Base-by-base conservation (phyloP, 306 rosid genomes). In the Datisca glomerata region DNA sequence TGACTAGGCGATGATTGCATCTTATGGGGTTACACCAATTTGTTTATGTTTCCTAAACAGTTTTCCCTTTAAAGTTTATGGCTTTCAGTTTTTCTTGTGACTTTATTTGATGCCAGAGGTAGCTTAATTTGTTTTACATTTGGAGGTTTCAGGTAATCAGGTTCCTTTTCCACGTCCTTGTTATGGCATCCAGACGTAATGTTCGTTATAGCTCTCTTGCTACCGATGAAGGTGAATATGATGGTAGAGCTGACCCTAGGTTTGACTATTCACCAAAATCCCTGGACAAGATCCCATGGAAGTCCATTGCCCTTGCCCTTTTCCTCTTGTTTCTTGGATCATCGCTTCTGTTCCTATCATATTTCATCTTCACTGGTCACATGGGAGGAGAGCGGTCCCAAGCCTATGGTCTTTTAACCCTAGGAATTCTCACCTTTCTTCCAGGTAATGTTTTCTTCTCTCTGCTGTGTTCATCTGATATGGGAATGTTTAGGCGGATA, bases 361-460 rank as follows among this genome's bases (percentile, higher is more conserved):
- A 70, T 51, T 91, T 84, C 67, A 68, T 84, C 67, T 75, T 75
- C 63, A 66, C 80, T 1, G 92, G 96, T 68, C 98, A 91, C 61
- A 91, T 91, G 98, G 92, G 76, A 25, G 96, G 98, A 47, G 98
- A 91, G 17, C 53, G 20, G 11, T 73, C 98, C 45, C 98, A 84
- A 66, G 98, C 86, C 40, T 91, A 68, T 66, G 94, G 96, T 38
- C 96, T 84, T 68, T 52, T 91, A 36, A 85, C 77, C 36, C 55
- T 91, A 12, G 98, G 98, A 24, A 25, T 66, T 65, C 86, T 91
- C 35, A 68, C 96, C 70, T 89, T 80, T 67, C 98, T 89, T 38
- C 98, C 98, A 56, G 95, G 98, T 84, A 41, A 70, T 43, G 60
- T 45, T 13, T 35, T 1, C 12, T 35, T 5, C 15, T 10, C 1